Percentiles rank a stretch among this genome's conserved stretches.
phyloP scores from a whole-genome alignment of 441 rosid species.

The Geranium incanum region DNA sequence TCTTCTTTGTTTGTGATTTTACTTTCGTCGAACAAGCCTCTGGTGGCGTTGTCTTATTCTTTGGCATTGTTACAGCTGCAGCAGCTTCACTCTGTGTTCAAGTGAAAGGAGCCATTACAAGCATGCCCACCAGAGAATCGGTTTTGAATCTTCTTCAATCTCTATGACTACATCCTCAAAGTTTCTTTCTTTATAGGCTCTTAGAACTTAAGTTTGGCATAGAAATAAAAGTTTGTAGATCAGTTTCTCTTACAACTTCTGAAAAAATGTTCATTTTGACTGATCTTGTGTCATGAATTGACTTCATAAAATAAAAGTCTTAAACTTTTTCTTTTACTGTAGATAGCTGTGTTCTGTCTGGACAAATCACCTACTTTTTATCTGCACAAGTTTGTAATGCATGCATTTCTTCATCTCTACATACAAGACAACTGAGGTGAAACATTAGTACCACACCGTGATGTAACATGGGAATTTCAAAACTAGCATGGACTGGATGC shows the following conservation, averaged over 20 bases:
- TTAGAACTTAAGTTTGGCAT: not conserved
- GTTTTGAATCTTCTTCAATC: conserved; percentile 52
- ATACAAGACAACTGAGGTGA: not conserved
- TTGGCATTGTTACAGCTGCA: conserved; percentile 51
- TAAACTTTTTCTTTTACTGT: not conserved
- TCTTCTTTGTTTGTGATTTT: conserved; percentile 1
- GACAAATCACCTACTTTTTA: not conserved
- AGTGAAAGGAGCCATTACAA: conserved; percentile 86
- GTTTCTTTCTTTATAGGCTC: not conserved
- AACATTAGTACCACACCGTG: not conserved
- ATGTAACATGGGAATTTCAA: not conserved
- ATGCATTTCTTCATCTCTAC: not conserved
- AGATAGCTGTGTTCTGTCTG: not conserved
- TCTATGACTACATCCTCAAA: conserved; percentile 16
- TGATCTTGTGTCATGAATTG: not conserved
- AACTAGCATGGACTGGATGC: too few species aligned
- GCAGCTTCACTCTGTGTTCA: conserved; percentile 94
- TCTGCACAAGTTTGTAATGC: too few species aligned
- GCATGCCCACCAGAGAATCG: conserved; percentile 74
- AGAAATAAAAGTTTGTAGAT: conserved; percentile 14
- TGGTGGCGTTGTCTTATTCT: not conserved
- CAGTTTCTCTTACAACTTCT: not conserved
- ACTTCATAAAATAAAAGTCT: not conserved
- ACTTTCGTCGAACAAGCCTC: not conserved
- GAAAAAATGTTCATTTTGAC: not conserved